Conservation (phyloP, 352 stramenopile genomes). For the Globisporangium rhizosaccharum region DNA sequence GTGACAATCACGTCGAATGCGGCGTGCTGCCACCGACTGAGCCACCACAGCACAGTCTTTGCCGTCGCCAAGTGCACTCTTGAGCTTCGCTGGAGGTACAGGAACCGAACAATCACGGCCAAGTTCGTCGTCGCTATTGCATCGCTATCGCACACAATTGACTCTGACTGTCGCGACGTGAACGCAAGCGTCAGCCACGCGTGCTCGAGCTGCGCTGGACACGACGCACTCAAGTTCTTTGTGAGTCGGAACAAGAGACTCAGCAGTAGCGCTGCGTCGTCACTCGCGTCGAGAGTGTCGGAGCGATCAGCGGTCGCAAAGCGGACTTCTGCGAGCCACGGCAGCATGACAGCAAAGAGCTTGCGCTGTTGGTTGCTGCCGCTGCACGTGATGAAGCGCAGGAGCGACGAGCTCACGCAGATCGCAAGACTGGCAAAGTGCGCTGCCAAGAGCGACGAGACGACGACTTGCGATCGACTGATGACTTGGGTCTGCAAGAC, state of each 20-base stretch:
- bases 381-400: slow-evolving; percentile 34
- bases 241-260: slow-evolving; percentile 54
- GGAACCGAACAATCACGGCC: slow-evolving; percentile 25
- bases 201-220: slow-evolving; percentile 52
- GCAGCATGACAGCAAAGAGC: slow-evolving; percentile 41
- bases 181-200: slow-evolving; percentile 61
- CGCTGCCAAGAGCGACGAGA: slow-evolving; percentile 25
- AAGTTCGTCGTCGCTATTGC: slow-evolving; percentile 12
- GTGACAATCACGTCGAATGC: slow-evolving; percentile 33
- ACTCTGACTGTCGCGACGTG: slow-evolving; percentile 9
- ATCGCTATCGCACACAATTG: slow-evolving; percentile 3
- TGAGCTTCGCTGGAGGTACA: slow-evolving; percentile 46
- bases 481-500: slow-evolving; percentile 18
- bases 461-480: slow-evolving; percentile 27
- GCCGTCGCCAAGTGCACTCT: slow-evolving; percentile 31
- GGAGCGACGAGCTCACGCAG: slow-evolving; percentile 31
- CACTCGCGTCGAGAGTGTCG: neutral
- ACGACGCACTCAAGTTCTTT: slow-evolving; percentile 26
- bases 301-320: slow-evolving; percentile 1
- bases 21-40: slow-evolving; percentile 55
- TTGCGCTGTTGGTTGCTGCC: slow-evolving; percentile 38
- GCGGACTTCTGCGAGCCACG: slow-evolving; percentile 46
- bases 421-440: slow-evolving; percentile 26
- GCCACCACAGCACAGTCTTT: slow-evolving; percentile 57
- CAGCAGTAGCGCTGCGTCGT: slow-evolving; percentile 19